Evolutionary conservation across 1,284 basidiomycete species (phyloP).

Genomic region (Tylopilus orsonianus): DNA sequence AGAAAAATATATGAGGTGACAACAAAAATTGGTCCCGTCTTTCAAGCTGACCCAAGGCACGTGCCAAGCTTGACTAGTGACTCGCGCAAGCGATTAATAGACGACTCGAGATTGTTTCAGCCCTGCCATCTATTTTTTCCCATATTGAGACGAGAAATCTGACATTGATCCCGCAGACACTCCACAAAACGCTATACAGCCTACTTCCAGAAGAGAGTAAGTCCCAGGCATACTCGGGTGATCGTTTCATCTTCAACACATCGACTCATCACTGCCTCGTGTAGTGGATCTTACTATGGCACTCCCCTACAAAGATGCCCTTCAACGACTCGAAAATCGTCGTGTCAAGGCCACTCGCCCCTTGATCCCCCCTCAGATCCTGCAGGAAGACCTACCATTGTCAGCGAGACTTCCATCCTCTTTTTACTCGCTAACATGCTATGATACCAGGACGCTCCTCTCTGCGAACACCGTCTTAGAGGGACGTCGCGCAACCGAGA

Average conservation of each 20-base stretch:
- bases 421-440: constrained; percentile 4
- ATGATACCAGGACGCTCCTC: constrained; percentile 51
- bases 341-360: constrained; percentile 85
- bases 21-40: too few species aligned
- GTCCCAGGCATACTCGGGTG: background rate
- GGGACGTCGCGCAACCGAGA: constrained; percentile 78
- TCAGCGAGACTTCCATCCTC: constrained; percentile 32
- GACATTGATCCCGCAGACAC: constrained; percentile 12
- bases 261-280: constrained; percentile 11
- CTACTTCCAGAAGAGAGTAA: constrained; percentile 18
- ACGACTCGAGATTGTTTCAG: too few species aligned
- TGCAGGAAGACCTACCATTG: constrained; percentile 86
- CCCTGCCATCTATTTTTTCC: too few species aligned
- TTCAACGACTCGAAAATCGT: constrained; percentile 80
- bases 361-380: constrained; percentile 88
- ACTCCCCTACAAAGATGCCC: constrained; percentile 74
- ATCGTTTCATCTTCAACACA: constrained; percentile 22
- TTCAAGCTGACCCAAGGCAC: constrained; percentile 11
- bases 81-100: too few species aligned
- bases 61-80: too few species aligned
- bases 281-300: constrained; percentile 49
- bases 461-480: constrained; percentile 84
- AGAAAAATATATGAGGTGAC: constrained; percentile 1
- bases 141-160: too few species aligned
- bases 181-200: constrained; percentile 18